A percentile compares a stretch with the other conserved stretches of the same genome.
These are phyloP conservation scores for Diutina mesorugosa DNA, from an alignment of 1,139 yeast species.

Conservation along the genomic window DNA sequence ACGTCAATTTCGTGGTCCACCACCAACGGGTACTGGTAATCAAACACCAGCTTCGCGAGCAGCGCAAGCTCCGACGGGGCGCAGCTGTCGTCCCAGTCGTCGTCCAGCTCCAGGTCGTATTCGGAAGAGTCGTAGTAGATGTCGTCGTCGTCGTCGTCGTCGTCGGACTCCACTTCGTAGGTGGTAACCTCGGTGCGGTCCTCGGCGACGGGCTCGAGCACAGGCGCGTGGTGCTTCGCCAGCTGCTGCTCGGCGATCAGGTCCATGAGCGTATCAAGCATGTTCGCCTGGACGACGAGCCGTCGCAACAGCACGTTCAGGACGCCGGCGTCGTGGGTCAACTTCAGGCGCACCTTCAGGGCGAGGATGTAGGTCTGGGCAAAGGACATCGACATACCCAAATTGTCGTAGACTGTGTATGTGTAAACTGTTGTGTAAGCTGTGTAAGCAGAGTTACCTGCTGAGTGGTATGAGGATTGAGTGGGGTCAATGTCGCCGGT, in stretches of 20 bases:
- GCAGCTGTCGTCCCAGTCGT: constrained; percentile 4
- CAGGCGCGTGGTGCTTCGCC: constrained; percentile 16
- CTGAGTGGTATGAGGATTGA: too few relatives aligned
- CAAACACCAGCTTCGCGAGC: constrained; percentile 14
- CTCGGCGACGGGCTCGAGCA: constrained; percentile 8
- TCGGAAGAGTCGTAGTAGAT: constrained; percentile 4
- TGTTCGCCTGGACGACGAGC: constrained; percentile 65
- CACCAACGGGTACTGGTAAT: constrained; percentile 17
- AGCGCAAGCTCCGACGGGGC: constrained; percentile 8
- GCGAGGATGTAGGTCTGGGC: constrained; percentile 58
- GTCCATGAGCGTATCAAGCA: constrained; percentile 61
- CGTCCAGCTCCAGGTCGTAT: constrained; percentile 8
- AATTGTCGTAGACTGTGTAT: not conserved
- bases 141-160: constrained; percentile 7
- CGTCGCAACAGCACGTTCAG: constrained; percentile 48
- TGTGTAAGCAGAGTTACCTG: too few relatives aligned
- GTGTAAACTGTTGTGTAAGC: too few relatives aligned
- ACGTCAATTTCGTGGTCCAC: constrained; percentile 8
- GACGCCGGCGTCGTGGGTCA: constrained; percentile 52
- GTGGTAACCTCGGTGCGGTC: constrained; percentile 6
- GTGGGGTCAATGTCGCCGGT: too few relatives aligned
- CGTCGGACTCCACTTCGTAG: constrained; percentile 24
- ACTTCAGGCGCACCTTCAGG: constrained; percentile 53
- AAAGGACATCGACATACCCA: constrained; percentile 16
- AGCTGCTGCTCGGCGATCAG: constrained; percentile 12